Evolutionary conservation across 805 yeast genomes (phyloP).

Genomic region (Metschnikowia baotianmanensis): DNA sequence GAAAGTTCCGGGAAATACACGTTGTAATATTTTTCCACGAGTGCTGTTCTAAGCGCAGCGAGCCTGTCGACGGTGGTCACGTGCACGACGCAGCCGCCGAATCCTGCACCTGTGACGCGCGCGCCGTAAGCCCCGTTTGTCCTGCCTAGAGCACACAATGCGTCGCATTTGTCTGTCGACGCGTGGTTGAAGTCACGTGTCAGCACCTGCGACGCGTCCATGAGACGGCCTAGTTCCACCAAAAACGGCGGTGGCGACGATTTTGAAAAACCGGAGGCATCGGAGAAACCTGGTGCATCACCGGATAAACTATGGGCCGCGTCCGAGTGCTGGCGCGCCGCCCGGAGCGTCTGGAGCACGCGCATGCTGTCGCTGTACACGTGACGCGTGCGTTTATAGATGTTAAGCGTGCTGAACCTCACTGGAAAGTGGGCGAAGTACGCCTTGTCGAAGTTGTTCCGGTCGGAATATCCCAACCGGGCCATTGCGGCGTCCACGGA

Average conservation of each 20-base stretch:
- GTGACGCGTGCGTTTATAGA: constrained; percentile 59
- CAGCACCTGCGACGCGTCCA: constrained; percentile 60
- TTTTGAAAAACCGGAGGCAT: constrained; percentile 25
- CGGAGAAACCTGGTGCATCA: too few species aligned
- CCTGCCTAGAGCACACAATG: constrained; percentile 52
- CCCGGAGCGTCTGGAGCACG: constrained; percentile 49
- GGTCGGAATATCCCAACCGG: constrained; percentile 41
- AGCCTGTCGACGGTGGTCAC: constrained; percentile 47
- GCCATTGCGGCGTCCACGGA: constrained; percentile 47
- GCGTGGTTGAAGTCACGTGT: constrained; percentile 49
- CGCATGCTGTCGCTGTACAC: constrained; percentile 61
- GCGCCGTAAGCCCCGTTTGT: constrained; percentile 61
- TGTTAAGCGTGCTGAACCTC: constrained; percentile 50
- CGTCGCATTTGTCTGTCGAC: constrained; percentile 50
- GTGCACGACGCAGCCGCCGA: constrained; percentile 75
- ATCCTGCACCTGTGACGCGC: constrained; percentile 78
- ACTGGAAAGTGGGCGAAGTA: constrained; percentile 57
- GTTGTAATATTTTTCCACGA: constrained; percentile 51
- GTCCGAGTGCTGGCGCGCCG: constrained; percentile 37
- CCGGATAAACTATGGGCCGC: too few species aligned
- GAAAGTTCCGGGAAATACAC: constrained; percentile 48
- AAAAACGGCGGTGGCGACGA: too few species aligned
- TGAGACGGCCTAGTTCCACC: constrained; percentile 47
- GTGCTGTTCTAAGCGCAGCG: constrained; percentile 37
- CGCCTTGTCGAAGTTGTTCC: constrained; percentile 28